Evolutionary conservation across 306 rosid genomes (phyloP), one percentile per base, ranked within the genome.

Genomic region (Prunus fruticosa): DNA sequence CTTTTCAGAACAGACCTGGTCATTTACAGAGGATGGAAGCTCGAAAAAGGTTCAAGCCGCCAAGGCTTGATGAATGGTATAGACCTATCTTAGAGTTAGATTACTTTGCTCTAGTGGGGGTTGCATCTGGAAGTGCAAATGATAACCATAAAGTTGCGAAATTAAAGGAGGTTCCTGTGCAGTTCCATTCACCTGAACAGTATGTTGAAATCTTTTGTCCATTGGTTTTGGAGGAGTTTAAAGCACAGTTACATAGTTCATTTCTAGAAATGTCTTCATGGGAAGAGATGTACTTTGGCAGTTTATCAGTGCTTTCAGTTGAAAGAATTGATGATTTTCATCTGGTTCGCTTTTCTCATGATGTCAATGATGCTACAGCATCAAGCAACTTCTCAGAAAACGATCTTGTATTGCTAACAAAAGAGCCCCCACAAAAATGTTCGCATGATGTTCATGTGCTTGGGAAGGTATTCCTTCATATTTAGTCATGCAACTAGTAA

Each of bases 271-370:
- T 84, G 83, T 86, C 96, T 72, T 90, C 97, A 30, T 89, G 86
- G 97, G 95, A 94, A 81, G 96, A 83, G 70, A 88, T 87, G 85
- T 84, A 81, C 83, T 84, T 91, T 82, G 96, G 97, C 75, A 86
- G 71, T 64, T 87, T 94, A 25, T 94, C 96, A 67, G 97, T 92
- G 76, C 91, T 94, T 81, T 86, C 96, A 54, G 85, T 94, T 47
- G 98, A 95, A 88, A 87, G 96, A 85, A 84, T 92, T 79, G 97
- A 95, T 73, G 98, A 92, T 71, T 95, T 95, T 81, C 98, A 95
- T 83, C 82, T 90, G 77, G 92, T 92, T 71, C 96, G 97, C 69
- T 95, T 90, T 80, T 73, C 93, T 72, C 91, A 90, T 5, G 97
- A 94, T 72, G 88, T 80, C 66, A 84, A 83, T 57, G 88, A 86